Conservation (phyloP, 148 eudicot genomes). For the Oxyria digyna region DNA sequence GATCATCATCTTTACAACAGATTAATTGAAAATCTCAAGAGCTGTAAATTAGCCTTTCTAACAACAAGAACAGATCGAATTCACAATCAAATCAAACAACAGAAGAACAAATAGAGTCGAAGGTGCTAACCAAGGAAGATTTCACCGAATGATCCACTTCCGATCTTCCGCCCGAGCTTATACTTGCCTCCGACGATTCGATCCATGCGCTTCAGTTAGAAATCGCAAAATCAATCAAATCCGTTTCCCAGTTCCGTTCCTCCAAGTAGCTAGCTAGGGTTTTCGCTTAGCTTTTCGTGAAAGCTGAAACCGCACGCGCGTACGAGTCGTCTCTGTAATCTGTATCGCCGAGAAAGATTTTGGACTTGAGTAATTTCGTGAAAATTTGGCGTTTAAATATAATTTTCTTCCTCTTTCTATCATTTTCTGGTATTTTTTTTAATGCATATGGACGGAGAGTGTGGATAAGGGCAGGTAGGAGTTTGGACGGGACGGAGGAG, state of each 20-base stretch:
- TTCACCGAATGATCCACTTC: constrained; percentile 97
- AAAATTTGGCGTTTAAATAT: neutral
- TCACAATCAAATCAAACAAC: neutral
- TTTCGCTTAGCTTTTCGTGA: neutral
- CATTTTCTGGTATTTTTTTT: neutral
- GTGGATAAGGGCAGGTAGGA: neutral
- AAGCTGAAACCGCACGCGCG: constrained; percentile 8
- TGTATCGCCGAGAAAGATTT: neutral
- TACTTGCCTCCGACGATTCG: constrained; percentile 89
- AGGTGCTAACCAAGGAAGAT: constrained; percentile 46
- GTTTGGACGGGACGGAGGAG: neutral
- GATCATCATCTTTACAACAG: neutral
- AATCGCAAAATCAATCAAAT: constrained; percentile 16
- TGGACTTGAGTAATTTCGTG: constrained; percentile 1
- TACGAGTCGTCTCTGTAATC: neutral
- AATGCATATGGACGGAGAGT: neutral
- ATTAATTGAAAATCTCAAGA: neutral
- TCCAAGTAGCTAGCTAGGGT: constrained; percentile 12
- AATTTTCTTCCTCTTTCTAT: too few relatives aligned
- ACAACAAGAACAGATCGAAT: neutral
- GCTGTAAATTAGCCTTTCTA: neutral
- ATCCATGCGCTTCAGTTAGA: constrained; percentile 34
- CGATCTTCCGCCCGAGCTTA: constrained; percentile 96
- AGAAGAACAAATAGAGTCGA: neutral
- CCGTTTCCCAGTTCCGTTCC: neutral